phyloP scores from a whole-genome alignment of 352 stramenopile species.

The Globisporangium lucens region DNA sequence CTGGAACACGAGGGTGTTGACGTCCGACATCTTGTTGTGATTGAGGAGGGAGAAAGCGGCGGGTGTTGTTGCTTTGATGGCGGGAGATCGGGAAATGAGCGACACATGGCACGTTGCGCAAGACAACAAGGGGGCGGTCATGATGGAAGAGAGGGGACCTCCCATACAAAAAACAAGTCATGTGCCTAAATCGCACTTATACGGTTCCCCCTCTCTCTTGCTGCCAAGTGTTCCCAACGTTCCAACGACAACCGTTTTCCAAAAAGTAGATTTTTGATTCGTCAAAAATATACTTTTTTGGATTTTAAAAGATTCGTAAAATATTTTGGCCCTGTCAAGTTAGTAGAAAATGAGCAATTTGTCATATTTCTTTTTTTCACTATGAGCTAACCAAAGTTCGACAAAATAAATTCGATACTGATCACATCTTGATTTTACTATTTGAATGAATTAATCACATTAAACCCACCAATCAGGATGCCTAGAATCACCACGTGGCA shows the following conservation, averaged over 20 bases:
- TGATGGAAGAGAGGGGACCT: too few species aligned
- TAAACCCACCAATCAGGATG: neutral
- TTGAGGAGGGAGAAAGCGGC: neutral
- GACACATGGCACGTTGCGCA: constrained; percentile 11
- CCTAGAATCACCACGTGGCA: neutral
- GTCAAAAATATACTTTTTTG: too few species aligned
- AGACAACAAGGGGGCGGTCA: neutral
- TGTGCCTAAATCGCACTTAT: too few species aligned
- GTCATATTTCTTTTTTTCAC: neutral
- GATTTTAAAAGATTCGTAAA: neutral
- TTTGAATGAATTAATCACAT: neutral
- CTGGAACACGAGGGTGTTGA: constrained; percentile 93
- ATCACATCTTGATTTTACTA: neutral
- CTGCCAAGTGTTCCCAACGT: too few species aligned
- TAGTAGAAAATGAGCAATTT: neutral
- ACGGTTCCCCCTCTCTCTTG: too few species aligned
- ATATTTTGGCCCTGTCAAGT: neutral
- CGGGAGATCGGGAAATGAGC: constrained; percentile 22
- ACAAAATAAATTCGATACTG: too few species aligned
- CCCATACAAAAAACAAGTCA: too few species aligned
- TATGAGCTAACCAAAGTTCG: neutral
- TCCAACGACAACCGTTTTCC: too few species aligned
- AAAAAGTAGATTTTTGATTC: too few species aligned
- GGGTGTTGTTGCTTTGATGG: constrained; percentile 6
- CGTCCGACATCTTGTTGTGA: constrained; percentile 70